Conservation (phyloP, 495 filamentous ascomycete genomes). For the Entonaema liquescens region DNA sequence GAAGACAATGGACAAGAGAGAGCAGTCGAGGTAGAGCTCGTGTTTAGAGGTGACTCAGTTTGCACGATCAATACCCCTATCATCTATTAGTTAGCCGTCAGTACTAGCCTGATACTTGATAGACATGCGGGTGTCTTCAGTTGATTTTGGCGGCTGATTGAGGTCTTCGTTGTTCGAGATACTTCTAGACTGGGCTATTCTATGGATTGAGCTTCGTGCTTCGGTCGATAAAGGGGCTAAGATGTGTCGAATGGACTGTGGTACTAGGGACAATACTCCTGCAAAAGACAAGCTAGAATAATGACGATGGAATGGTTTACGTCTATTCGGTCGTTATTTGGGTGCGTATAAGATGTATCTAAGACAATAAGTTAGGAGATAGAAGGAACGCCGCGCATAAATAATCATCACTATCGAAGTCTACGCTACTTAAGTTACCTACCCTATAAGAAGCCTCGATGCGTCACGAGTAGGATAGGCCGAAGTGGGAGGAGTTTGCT, state of each 20-base stretch:
- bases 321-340: no score
- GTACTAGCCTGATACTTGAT: neutral
- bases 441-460: neutral
- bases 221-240: neutral
- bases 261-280: neutral
- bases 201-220: neutral
- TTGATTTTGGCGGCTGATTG: neutral
- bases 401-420: no score
- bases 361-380: neutral
- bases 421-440: neutral
- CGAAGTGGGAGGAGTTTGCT: neutral
- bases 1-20: neutral
- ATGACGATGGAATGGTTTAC: no score
- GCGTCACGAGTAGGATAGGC: neutral
- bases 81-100: neutral
- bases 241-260: neutral
- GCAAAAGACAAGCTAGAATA: neutral
- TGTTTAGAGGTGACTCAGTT: neutral
- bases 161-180: neutral
- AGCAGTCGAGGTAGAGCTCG: neutral
- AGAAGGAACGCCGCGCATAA: neutral
- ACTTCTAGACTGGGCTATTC: neutral
- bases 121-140: neutral
- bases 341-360: no score
- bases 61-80: neutral